Evolutionary conservation across 768 basidiomycete genomes (phyloP).

Genomic region (Pleurotus cornucopiae): DNA sequence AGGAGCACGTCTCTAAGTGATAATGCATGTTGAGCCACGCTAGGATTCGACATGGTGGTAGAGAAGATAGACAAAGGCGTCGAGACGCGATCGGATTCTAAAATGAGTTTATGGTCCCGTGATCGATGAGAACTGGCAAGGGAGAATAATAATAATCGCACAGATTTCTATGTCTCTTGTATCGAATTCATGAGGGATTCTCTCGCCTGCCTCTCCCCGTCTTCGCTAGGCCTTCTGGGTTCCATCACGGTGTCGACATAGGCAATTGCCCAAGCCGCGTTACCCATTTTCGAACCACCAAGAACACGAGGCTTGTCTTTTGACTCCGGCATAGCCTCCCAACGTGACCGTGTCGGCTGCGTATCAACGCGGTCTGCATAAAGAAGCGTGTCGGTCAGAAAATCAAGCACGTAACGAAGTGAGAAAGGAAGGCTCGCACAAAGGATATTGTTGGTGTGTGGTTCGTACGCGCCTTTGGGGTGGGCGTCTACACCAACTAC

Average conservation of each 20-base stretch:
- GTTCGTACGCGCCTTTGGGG: constrained; percentile 76
- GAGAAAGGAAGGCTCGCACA: constrained; percentile 42
- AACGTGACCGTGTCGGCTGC: constrained; percentile 63
- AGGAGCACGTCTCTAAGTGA: too few relatives aligned
- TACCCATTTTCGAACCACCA: constrained; percentile 72
- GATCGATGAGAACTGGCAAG: too few relatives aligned
- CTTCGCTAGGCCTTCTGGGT: constrained; percentile 8
- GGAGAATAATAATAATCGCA: too few relatives aligned
- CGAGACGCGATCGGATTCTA: too few relatives aligned
- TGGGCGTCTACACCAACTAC: constrained; percentile 21
- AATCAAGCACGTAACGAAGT: background rate
- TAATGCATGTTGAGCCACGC: too few relatives aligned
- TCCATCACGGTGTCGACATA: constrained; percentile 68
- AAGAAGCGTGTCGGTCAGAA: constrained; percentile 7
- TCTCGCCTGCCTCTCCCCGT: constrained; percentile 8
- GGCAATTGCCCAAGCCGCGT: constrained; percentile 77
- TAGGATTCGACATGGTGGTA: too few relatives aligned
- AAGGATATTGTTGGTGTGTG: constrained; percentile 71
- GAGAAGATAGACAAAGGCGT: too few relatives aligned
- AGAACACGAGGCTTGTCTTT: constrained; percentile 41
- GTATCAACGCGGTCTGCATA: constrained; percentile 68
- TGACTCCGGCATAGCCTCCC: constrained; percentile 53
- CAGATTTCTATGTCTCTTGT: background rate
- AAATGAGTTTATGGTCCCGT: too few relatives aligned
- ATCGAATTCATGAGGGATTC: background rate